These are phyloP conservation scores for Clarireedia monteithiana DNA, from an alignment of 2,329 filamentous ascomycete genomes.

Conservation along the genomic window DNA sequence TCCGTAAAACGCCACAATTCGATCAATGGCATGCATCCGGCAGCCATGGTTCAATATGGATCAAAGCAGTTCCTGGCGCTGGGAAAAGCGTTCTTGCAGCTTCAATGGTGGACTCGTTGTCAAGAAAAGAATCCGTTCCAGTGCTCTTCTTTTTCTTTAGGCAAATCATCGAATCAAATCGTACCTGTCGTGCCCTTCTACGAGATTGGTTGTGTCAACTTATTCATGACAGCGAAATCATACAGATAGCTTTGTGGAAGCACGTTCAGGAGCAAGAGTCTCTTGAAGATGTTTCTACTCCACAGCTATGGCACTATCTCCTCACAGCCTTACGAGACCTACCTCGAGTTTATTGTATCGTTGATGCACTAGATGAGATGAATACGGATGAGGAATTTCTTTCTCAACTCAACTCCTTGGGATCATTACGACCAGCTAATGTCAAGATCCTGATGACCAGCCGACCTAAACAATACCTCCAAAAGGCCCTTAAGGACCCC, in stretches of 20 bases:
- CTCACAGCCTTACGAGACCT: constrained; percentile 14
- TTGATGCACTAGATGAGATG: constrained; percentile 45
- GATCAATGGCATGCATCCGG: constrained; percentile 14
- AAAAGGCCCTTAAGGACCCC: constrained; percentile 26
- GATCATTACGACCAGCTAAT: constrained; percentile 23
- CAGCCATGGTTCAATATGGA: constrained; percentile 37
- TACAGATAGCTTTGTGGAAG: not conserved
- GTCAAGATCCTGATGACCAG: constrained; percentile 39
- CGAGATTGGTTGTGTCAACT: constrained; percentile 31
- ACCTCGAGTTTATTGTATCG: constrained; percentile 35
- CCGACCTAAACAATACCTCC: constrained; percentile 30
- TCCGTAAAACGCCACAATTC: constrained; percentile 15
- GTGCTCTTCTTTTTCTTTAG: constrained; percentile 34
- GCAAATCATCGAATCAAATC: constrained; percentile 31
- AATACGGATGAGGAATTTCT: constrained; percentile 33
- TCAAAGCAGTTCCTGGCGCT: constrained; percentile 37
- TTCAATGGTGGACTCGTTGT: constrained; percentile 9
- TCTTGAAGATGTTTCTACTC: constrained; percentile 10
- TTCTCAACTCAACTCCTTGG: constrained; percentile 28
- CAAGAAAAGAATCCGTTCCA: constrained; percentile 6
- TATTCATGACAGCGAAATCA: constrained; percentile 19
- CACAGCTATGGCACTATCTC: constrained; percentile 28
- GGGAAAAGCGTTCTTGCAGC: constrained; percentile 38
- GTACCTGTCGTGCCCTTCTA: constrained; percentile 22
- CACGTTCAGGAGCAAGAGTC: not conserved